phyloP scores from a whole-genome alignment of 768 basidiomycete species.

The Neoboletus brunneissimus region DNA sequence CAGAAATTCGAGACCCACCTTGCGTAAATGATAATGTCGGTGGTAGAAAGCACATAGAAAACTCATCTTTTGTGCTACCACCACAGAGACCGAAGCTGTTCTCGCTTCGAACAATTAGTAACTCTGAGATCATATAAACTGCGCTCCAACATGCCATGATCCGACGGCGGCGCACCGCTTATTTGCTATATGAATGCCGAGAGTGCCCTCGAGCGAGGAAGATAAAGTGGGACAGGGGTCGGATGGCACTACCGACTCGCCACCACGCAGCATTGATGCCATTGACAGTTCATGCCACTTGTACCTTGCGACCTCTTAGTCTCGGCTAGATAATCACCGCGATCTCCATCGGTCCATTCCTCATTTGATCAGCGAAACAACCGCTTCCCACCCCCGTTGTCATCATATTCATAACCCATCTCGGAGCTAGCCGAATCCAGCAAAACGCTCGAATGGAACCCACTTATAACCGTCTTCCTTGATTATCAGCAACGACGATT shows the following conservation, averaged over 20 bases:
- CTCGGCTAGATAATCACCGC: conserved; percentile 24
- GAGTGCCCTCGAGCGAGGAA: conserved; percentile 3
- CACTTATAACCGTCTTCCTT: not conserved
- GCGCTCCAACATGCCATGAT: not conserved
- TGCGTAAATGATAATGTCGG: conserved; percentile 16
- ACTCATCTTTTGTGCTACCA: conserved; percentile 6
- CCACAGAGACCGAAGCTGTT: conserved; percentile 1
- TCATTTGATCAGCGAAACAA: conserved; percentile 9
- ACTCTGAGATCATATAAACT: not conserved
- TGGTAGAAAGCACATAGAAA: conserved; percentile 5
- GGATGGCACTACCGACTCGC: no score
- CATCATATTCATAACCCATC: not conserved
- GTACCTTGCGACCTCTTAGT: not conserved
- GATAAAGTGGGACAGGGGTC: conserved; percentile 9
- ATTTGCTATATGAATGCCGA: conserved; percentile 9
- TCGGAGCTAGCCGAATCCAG: conserved; percentile 7
- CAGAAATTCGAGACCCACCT: conserved; percentile 9
- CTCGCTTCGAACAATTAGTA: conserved; percentile 6
- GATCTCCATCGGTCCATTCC: conserved; percentile 20
- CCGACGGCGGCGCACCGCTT: conserved; percentile 10
- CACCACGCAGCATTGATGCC: conserved; percentile 5
- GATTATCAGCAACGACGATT: not conserved
- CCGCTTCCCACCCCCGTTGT: conserved; percentile 4
- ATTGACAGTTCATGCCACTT: not conserved
- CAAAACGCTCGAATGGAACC: not conserved